Evolutionary conservation across 1,139 yeast species (phyloP), one percentile per base, ranked within the genome.

Genomic region (Kazachstania sp.): DNA sequence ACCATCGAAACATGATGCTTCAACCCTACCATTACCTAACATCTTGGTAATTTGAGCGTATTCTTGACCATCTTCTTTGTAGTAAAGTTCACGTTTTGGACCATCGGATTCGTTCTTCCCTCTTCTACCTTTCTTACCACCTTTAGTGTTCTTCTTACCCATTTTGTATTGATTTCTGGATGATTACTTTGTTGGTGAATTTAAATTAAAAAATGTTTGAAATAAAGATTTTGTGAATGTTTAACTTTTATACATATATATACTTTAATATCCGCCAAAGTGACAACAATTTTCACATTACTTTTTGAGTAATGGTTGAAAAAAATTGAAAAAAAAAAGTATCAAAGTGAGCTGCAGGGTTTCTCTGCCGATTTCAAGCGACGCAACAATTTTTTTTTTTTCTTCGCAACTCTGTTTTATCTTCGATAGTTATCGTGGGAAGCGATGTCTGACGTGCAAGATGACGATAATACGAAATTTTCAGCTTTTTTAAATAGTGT

Each of bases 1-100:
- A 55, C 95, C 96, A 66, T 94, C 98, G 64, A 92, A 94, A 72
- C 98, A 94, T 47, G 81, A 70, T 49, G 95, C 97, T 69, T 90
- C 96, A 48, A 94, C 81, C 71, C 98, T 82, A 58, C 98, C 98
- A 67, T 90, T 90, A 68, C 99, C 99, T 62, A 94, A 79, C 97
- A 94, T 90, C 71, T 90, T 92, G 68, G 94, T 81, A 66, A 94
- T 94, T 73, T 94, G 98, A 49, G 97, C 99, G 66, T 94, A 94
- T 69, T 92, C 98, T 71, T 92, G 98, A 51, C 95, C 96, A 62
- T 94, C 99, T 57, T 92, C 99, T 66, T 83, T 88, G 67, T 78
- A 78, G 67, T 82, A 78, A 62, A 92, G 78, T 68, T 92, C 99
- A 72, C 98, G 86, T 78, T 94, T 92, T 71, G 87, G 90, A 53